A percentile compares a stretch with the other conserved stretches of the same genome.
phyloP scores from a whole-genome alignment of 2,329 filamentous ascomycete species.

The Penicillium aurantiogriseum region DNA sequence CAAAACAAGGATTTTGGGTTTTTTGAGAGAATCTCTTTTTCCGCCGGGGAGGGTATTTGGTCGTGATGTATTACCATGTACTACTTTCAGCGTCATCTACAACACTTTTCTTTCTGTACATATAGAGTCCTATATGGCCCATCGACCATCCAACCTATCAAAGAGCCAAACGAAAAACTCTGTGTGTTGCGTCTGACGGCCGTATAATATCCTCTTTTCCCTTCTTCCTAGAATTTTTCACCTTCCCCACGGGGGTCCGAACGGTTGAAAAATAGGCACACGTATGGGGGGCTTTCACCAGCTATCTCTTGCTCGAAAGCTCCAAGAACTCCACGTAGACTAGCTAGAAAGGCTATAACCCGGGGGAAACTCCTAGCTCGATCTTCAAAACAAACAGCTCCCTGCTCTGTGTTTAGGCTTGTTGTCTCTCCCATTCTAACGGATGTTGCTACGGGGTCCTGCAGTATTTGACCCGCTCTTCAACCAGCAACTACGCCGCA shows the following conservation, averaged over 20 bases:
- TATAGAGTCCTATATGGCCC: conserved; percentile 32
- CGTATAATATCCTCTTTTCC: conserved; percentile 17
- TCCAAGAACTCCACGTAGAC: conserved; percentile 8
- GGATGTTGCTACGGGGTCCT: conserved; percentile 7
- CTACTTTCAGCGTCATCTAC: conserved; percentile 33
- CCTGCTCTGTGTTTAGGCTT: not conserved
- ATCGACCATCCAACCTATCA: conserved; percentile 27
- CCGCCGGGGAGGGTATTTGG: conserved; percentile 31
- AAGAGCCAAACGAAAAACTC: conserved; percentile 32
- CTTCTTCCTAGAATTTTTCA: not conserved
- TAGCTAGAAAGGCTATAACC: not conserved
- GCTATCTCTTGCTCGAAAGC: not conserved
- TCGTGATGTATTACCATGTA: conserved; percentile 34
- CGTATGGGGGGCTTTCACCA: not conserved
- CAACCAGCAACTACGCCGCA: conserved; percentile 7
- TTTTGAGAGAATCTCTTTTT: conserved; percentile 15
- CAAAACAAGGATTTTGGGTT: conserved; percentile 10
- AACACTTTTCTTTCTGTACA: conserved; percentile 32
- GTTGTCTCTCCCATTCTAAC: not conserved
- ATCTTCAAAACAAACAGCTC: conserved; percentile 2
- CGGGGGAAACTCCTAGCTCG: not conserved
- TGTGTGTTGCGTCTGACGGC: conserved; percentile 28
- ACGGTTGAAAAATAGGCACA: not conserved
- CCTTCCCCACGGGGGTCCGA: not conserved
- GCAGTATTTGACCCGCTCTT: conserved; percentile 11